Evolutionary conservation across 176 grass and related monocot genomes (phyloP), one percentile per base, ranked within the genome.

Genomic region (Bothriochloa decipiens): DNA sequence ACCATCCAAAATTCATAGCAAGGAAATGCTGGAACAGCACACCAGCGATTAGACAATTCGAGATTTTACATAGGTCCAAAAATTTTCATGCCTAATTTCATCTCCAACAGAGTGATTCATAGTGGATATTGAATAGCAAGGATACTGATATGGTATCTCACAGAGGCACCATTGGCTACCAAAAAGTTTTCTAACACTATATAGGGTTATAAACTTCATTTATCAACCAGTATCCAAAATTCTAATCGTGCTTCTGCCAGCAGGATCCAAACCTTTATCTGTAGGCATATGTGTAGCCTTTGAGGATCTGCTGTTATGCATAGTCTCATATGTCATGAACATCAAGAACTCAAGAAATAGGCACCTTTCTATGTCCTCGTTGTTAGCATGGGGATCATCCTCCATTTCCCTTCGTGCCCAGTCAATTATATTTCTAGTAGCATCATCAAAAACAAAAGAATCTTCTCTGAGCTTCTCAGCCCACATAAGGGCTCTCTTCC

Each of bases 391-490:
- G 22, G 63, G 46, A 41, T 76, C 58, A 74, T 86, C 85, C 53
- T 88, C 82, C 69, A 81, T 68, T 74, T 95, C 91, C 71, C 75
- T 89, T 61, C 75, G 85, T 41, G 93, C 96, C 92, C 91, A 86
- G 29, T 92, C 87, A 70, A 98, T 76, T 93, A 98, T 92, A 85
- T 93, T 98, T 86, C 77, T 81, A 46, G 96, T 95, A 68, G 75
- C 87, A 75, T 90, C 93, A 90, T 98, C 96, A 92, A 98, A 98
- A 66, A 73, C 72, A 78, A 98, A 90, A 52, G 82, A 87, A 57
- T 88, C 87, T 40, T 95, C 89, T 82, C 65, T 87, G 37, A 98
- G 87, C 55, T 86, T 95, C 77, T 89, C 84, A 77, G 91, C 96
- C 93, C 96, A 98, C 66, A 81, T 20, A 68, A 95, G 74, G 13